A percentile compares a stretch with the other conserved stretches of the same genome.
These are phyloP conservation scores for Firmiana major DNA, from an alignment of 345 rosid species.

Conservation along the genomic window DNA sequence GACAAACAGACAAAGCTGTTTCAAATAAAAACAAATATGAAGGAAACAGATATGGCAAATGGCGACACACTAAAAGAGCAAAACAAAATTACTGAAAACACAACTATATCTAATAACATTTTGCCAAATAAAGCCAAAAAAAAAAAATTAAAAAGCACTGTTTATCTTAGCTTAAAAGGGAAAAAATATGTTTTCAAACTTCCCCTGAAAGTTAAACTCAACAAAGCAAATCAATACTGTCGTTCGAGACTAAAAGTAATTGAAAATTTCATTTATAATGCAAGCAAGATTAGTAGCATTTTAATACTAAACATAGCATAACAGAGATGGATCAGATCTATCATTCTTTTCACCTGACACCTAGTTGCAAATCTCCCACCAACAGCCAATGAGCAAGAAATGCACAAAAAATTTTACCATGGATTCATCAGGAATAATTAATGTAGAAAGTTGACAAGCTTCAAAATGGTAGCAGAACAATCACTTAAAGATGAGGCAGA, in stretches of 20 bases:
- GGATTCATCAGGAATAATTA: not conserved
- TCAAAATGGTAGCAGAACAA: not conserved
- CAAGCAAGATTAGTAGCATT: not conserved
- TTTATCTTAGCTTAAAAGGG: not conserved
- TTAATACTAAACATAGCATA: not conserved
- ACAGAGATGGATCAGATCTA: not conserved
- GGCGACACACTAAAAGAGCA: not conserved
- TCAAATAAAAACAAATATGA: not conserved
- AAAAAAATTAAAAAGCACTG: not conserved
- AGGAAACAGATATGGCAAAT: not conserved
- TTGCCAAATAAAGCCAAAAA: not conserved
- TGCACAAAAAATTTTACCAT: not conserved
- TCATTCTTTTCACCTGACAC: not conserved
- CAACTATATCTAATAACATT: not conserved
- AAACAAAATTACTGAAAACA: not conserved
- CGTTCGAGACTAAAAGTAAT: not conserved
- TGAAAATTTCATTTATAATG: not conserved
- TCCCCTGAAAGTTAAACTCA: not conserved
- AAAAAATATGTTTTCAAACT: not conserved
- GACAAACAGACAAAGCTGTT: not conserved
- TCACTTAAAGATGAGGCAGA: not conserved
- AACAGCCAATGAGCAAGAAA: not conserved
- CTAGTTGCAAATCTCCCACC: not conserved
- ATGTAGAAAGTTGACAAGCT: not conserved
- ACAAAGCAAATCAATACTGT: not conserved